These are phyloP conservation scores for Rubroboletus satanas DNA, from an alignment of 768 basidiomycete species.

Conservation along the genomic window DNA sequence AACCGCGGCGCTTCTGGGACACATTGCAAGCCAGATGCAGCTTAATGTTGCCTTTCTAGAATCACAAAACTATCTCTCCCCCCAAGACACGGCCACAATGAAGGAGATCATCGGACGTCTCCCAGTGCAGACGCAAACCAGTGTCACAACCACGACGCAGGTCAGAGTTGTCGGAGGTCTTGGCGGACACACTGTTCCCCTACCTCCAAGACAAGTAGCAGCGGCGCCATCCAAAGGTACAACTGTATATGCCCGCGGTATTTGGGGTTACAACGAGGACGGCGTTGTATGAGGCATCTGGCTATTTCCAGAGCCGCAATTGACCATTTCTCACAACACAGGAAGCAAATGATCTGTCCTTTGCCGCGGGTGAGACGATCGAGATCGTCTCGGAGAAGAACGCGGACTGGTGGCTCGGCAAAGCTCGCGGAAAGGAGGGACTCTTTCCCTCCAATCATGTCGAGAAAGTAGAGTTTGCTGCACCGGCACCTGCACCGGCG, in stretches of 20 bases:
- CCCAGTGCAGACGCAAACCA: conserved; percentile 22
- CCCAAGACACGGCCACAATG: conserved; percentile 41
- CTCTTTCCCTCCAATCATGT: conserved; percentile 79
- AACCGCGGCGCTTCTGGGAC: conserved; percentile 49
- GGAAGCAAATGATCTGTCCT: conserved; percentile 79
- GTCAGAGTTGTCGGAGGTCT: conserved; percentile 2
- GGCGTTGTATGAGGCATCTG: conserved; percentile 38
- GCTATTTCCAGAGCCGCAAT: not conserved
- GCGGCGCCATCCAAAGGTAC: conserved; percentile 3
- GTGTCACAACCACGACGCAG: conserved; percentile 11
- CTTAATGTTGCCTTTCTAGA: conserved; percentile 56
- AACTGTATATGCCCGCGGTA: conserved; percentile 43
- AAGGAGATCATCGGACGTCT: conserved; percentile 48
- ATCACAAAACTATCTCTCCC: conserved; percentile 49
- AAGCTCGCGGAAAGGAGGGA: conserved; percentile 56
- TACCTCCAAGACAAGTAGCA: conserved; percentile 9
- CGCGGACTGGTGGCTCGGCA: conserved; percentile 85
- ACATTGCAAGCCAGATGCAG: conserved; percentile 55
- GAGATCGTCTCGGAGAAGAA: conserved; percentile 79
- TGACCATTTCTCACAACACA: conserved; percentile 29
- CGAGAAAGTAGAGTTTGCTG: conserved; percentile 43
- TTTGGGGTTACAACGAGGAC: conserved; percentile 67
- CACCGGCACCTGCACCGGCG: not conserved
- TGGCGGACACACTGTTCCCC: conserved; percentile 17
- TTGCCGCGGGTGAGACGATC: conserved; percentile 70